Base-by-base conservation (phyloP, 2,329 filamentous ascomycete genomes). In the Monosporascus sp. region DNA sequence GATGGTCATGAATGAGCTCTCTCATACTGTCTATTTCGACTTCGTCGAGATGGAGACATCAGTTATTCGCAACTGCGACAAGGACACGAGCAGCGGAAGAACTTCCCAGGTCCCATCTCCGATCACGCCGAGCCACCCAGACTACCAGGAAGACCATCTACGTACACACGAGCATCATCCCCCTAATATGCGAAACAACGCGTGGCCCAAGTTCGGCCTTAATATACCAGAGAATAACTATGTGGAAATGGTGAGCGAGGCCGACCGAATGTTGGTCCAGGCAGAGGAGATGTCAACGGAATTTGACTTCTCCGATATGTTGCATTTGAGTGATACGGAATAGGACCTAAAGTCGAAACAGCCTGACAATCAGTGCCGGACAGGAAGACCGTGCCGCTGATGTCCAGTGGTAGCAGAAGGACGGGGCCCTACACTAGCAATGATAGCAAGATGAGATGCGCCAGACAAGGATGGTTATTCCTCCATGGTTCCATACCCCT, bases 1-100 rank as follows among this genome's bases (percentile, higher is more conserved):
- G 51, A 38, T 49, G 38, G 51, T 53, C 9, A 53, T 24, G 16
- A 45, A 16, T 11, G 47, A 53, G 19, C 51, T 53, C 26, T 53
- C 51, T 14, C 51, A 53, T 46, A 53, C 51, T 9, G 47, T 53
- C 22, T 53, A 49, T 19, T 53, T 53, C 46, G 51, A 53, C 24
- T 37, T 53, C 31, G 6, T 37, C 40, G 51, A 53, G 46, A 44
- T 53, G 24, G 51, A 49, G 37, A 9, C 51, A 6, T 49, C 51
- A 9, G 38, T 53, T n/a, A 37, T 38, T 37, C 16, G 44, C 16
- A 41, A 46, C 22, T 52, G 51, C 37, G 26, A 17, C 24, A 26
- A 14, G 22, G 35, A 20, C 16, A 35, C n/a, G 22, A 48, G 41
- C 5, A 35, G 49, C 40, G 49, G 22, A 16, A 45, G 17, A 27